A percentile compares a stretch with the other conserved stretches of the same genome.
phyloP scores from a whole-genome alignment of 495 filamentous ascomycete genomes.

The Penicillium canariense region DNA sequence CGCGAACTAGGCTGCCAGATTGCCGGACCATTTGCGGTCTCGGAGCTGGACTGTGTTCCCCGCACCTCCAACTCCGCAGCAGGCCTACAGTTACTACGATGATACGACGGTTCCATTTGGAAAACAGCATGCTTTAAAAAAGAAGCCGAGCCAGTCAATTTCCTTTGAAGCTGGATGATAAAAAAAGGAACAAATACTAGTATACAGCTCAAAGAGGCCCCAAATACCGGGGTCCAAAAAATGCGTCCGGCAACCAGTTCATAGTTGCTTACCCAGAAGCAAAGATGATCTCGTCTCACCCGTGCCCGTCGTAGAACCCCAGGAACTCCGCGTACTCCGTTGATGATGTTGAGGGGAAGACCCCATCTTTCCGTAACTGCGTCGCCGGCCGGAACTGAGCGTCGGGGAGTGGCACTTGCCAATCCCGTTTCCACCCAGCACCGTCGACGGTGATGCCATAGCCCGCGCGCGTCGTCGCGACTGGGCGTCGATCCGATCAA shows the following conservation, averaged over 20 bases:
- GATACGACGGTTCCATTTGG: too few relatives aligned
- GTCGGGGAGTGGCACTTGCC: background rate
- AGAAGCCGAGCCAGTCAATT: conserved; percentile 11
- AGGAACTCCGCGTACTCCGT: conserved; percentile 39
- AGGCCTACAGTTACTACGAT: too few relatives aligned
- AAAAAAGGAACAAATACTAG: conserved; percentile 14
- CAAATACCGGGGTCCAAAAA: too few relatives aligned
- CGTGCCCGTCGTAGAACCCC: conserved; percentile 32
- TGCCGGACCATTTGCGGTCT: too few relatives aligned
- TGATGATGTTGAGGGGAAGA: conserved; percentile 5
- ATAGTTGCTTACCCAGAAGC: conserved; percentile 34
- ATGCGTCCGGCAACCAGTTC: background rate
- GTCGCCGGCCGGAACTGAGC: conserved; percentile 38
- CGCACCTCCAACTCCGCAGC: too few relatives aligned
- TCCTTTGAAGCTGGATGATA: conserved; percentile 4
- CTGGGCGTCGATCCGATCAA: conserved; percentile 40
- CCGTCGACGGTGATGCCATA: background rate
- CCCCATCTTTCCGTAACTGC: conserved; percentile 31
- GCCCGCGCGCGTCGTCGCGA: conserved; percentile 32
- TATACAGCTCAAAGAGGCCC: conserved; percentile 25
- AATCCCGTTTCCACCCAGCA: background rate
- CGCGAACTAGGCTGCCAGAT: background rate
- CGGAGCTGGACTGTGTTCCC: too few relatives aligned
- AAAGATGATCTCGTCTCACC: conserved; percentile 36
- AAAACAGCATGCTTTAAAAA: background rate